Percentiles rank a stretch among this genome's conserved stretches.
These are phyloP conservation scores for Oxyria digyna DNA, from an alignment of 148 eudicot species.

Conservation along the genomic window DNA sequence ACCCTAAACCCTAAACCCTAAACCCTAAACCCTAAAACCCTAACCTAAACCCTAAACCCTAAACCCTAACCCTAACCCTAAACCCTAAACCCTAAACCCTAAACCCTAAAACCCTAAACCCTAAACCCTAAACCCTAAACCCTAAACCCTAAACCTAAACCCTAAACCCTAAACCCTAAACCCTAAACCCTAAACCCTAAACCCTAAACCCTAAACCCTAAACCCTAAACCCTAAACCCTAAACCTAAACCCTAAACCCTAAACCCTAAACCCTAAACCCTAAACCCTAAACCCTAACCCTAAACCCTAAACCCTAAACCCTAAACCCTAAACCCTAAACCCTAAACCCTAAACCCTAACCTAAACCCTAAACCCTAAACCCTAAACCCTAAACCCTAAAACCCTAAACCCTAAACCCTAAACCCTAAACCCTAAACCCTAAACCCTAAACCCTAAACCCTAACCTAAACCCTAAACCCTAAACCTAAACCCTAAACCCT, in stretches of 20 bases:
- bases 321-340: conserved; percentile 12
- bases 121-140: conserved; percentile 12
- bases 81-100: background rate
- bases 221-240: background rate
- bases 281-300: background rate
- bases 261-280: background rate
- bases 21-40: conserved; percentile 8
- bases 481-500: background rate
- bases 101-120: conserved; percentile 8
- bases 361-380: background rate
- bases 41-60: conserved; percentile 4
- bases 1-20: conserved; percentile 12
- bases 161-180: conserved; percentile 7
- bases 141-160: conserved; percentile 14
- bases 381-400: background rate
- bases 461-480: background rate
- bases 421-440: background rate
- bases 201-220: conserved; percentile 5
- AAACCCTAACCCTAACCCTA: conserved; percentile 4
- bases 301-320: conserved; percentile 8
- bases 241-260: background rate
- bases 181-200: background rate
- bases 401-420: background rate
- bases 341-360: background rate
- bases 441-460: background rate